Evolutionary conservation across 768 basidiomycete genomes (phyloP), one percentile per base, ranked within the genome.

Genomic region (Mycena leptocephala): DNA sequence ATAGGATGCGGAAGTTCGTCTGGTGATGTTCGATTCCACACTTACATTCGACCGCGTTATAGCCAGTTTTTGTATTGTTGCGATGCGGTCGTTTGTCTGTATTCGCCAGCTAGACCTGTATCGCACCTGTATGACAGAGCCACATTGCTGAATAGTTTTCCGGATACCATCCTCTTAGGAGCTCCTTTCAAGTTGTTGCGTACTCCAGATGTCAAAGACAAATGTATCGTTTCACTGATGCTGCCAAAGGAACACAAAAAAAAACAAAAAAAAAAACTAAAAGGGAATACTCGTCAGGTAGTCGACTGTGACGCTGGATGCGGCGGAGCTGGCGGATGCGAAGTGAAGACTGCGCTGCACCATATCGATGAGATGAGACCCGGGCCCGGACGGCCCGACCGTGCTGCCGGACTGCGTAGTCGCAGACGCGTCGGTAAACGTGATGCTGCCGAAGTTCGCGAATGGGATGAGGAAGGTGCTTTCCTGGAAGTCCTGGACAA

Each of bases 281-380:
- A 63, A 63, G 62, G 62, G 62, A 63, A 63, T 63, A 63, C 61
- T 62, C 61, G 61, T 37, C 39, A 62, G 37, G 33, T 66, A 66
- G 46, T 66, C 46, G 39, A 69, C 55, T 22, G 67, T 69, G 35
- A 69, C 53, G 30, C 37, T 58, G 35, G 35, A 26, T 14, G 37
- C 26, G 28, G 55, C 18, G 24, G 67, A 28, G 37, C 48, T 62
- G 14, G 41, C 59, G 32, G 70, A 72, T 11, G 70, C 18, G 30
- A 72, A 46, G 16, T 35, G 30, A n/a, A 13, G 30, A 24, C 28
- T 55, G 35, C 28, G 53, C 61, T 72, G 70, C 35, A 26, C 33
- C 16, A 72, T 72, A 43, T 72, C 24, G 46, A 72, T 63, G 70
- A 72, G 32, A 61, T 61, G 59, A 61, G 59, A 61, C 46, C n/a